These are phyloP conservation scores for Novymonas esmeraldas DNA, from an alignment of 208 protist genomes.

Conservation along the genomic window DNA sequence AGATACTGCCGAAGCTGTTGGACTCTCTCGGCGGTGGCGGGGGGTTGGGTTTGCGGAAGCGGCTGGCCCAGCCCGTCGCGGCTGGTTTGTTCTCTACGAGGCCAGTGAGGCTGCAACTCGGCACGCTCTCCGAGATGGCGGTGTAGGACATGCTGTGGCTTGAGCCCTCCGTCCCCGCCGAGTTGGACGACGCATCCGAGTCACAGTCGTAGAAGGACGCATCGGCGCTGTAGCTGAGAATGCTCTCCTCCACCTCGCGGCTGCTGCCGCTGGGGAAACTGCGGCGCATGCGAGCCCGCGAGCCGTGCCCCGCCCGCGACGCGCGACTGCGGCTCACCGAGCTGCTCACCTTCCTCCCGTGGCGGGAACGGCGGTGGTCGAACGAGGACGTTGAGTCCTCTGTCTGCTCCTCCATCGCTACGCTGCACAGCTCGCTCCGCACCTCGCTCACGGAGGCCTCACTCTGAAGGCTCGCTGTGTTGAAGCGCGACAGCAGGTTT, in stretches of 20 bases:
- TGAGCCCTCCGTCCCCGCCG: constrained; percentile 29
- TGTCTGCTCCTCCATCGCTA: constrained; percentile 28
- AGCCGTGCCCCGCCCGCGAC: constrained; percentile 18
- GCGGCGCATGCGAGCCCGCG: constrained; percentile 11
- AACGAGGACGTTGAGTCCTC: constrained; percentile 47
- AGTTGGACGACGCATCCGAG: constrained; percentile 26
- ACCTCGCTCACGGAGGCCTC: constrained; percentile 65
- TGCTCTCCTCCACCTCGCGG: constrained; percentile 30
- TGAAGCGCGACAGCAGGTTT: constrained; percentile 45
- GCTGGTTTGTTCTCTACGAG: constrained; percentile 36
- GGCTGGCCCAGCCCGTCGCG: constrained; percentile 20
- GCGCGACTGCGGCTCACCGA: constrained; percentile 26
- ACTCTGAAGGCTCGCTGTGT: constrained; percentile 43
- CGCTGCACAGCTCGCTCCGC: constrained; percentile 58
- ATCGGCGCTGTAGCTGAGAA: constrained; percentile 55
- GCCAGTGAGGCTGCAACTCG: constrained; percentile 70
- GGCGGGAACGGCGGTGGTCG: constrained; percentile 25
- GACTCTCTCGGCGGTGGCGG: constrained; percentile 17
- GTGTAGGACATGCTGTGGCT: constrained; percentile 41
- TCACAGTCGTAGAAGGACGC: constrained; percentile 47
- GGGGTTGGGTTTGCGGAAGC: constrained; percentile 19
- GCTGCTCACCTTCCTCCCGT: constrained; percentile 21
- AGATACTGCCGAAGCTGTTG: constrained; percentile 49
- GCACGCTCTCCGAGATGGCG: constrained; percentile 70
- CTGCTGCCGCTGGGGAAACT: constrained; percentile 33